These are phyloP conservation scores for Stylosanthes scabra DNA, from an alignment of 331 rosid species.

Conservation along the genomic window DNA sequence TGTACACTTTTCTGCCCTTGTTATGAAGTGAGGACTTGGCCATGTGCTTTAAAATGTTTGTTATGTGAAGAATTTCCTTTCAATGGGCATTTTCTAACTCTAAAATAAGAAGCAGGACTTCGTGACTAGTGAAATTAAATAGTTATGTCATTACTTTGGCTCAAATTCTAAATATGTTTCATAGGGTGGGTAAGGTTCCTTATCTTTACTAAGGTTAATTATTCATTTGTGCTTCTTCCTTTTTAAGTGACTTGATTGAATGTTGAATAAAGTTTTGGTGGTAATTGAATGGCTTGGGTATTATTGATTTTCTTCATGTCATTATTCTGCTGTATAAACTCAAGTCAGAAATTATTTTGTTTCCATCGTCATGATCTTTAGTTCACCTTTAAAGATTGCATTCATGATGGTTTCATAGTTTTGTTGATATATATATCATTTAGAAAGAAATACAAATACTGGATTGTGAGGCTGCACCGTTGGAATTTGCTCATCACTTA, in stretches of 20 bases:
- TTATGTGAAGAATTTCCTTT: not conserved
- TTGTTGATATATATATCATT: slow-evolving; percentile 4
- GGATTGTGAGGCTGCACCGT: slow-evolving; percentile 6
- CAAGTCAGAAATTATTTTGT: slow-evolving; percentile 6
- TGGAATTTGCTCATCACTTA: slow-evolving; percentile 8
- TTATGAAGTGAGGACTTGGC: not conserved
- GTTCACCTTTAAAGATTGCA: slow-evolving; percentile 20
- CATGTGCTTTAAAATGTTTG: slow-evolving; percentile 15
- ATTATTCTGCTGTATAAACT: not conserved
- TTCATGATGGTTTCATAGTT: not conserved
- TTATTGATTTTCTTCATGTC: slow-evolving; percentile 14
- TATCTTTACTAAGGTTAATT: too few relatives aligned
- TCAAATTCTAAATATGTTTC: not conserved
- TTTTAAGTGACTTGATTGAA: not conserved
- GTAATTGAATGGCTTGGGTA: not conserved
- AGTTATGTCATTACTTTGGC: not conserved
- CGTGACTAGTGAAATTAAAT: not conserved
- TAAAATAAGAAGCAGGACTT: slow-evolving; percentile 2
- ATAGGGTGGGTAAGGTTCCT: too few relatives aligned
- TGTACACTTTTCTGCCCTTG: slow-evolving; percentile 17
- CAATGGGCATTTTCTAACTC: not conserved
- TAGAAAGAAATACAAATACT: not conserved
- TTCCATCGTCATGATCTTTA: not conserved
- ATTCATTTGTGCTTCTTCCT: not conserved
- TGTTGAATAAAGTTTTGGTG: not conserved